phyloP scores from a whole-genome alignment of 257 asterid genomes.

The Paraleonurus japonicus region DNA sequence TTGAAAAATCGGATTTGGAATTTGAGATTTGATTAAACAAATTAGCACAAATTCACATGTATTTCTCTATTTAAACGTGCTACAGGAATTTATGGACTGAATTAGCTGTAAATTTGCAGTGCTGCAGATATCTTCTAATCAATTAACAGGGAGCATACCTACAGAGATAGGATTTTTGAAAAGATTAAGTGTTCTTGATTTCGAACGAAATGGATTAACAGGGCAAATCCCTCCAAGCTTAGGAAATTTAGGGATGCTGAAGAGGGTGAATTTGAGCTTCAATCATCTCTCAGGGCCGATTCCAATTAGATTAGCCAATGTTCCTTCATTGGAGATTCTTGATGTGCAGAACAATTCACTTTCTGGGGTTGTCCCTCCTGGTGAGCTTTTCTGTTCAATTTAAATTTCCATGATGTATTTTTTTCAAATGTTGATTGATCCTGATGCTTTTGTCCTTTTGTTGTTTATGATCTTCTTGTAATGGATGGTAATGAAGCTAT shows the following conservation, averaged over 20 bases:
- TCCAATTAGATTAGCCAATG: slow-evolving; percentile 46
- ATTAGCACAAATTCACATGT: too few relatives aligned
- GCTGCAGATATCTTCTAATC: slow-evolving; percentile 70
- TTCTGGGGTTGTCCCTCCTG: slow-evolving; percentile 71
- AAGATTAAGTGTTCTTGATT: slow-evolving; percentile 51
- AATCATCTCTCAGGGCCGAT: slow-evolving; percentile 79
- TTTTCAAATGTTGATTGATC: not conserved
- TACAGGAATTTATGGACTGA: not conserved
- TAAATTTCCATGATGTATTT: not conserved
- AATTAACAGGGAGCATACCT: slow-evolving; percentile 73
- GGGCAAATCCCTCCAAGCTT: slow-evolving; percentile 65
- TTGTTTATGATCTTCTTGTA: not conserved
- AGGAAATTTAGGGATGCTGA: slow-evolving; percentile 48
- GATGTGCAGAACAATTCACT: slow-evolving; percentile 73
- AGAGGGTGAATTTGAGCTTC: slow-evolving; percentile 50
- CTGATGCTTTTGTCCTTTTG: slow-evolving; percentile 7
- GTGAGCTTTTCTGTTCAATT: slow-evolving; percentile 35
- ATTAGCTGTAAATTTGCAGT: slow-evolving; percentile 45
- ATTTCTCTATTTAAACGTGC: too few relatives aligned
- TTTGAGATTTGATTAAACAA: not conserved
- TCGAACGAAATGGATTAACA: slow-evolving; percentile 49
- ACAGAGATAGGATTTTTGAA: slow-evolving; percentile 48
- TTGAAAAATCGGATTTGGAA: not conserved
- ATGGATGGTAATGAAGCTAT: slow-evolving; percentile 50
- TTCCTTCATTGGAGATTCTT: slow-evolving; percentile 54